Evolutionary conservation across 1,139 yeast genomes (phyloP).

Genomic region (Yamadazyma jaroonii): DNA sequence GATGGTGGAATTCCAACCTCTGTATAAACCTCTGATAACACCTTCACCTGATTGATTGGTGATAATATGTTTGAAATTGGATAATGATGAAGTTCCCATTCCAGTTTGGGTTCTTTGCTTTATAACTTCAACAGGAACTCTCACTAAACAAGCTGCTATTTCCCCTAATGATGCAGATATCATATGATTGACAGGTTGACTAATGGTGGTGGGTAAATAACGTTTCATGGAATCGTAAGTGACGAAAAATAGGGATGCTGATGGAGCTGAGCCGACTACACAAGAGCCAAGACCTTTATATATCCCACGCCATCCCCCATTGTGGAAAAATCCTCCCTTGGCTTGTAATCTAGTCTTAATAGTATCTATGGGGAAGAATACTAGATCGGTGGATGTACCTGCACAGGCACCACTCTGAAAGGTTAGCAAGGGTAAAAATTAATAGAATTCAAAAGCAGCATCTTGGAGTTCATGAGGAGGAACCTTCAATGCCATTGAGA

Average conservation of each 20-base stretch:
- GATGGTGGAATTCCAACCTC: constrained; percentile 92
- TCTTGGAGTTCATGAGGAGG: too few relatives aligned
- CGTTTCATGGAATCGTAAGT: constrained; percentile 80
- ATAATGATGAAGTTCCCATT: constrained; percentile 47
- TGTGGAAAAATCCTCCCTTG: constrained; percentile 84
- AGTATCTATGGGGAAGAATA: constrained; percentile 95
- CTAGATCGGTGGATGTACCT: constrained; percentile 91
- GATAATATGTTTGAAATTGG: constrained; percentile 58
- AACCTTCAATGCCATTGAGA: neutral
- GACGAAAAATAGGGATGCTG: constrained; percentile 84
- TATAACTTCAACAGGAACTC: constrained; percentile 96
- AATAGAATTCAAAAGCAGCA: too few relatives aligned
- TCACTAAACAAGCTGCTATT: constrained; percentile 83
- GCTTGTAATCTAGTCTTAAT: constrained; percentile 93
- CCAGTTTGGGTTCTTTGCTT: constrained; percentile 92
- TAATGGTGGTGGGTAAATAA: constrained; percentile 8
- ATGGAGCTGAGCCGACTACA: constrained; percentile 92
- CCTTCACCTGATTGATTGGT: constrained; percentile 75
- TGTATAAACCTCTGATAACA: constrained; percentile 68
- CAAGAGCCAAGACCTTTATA: constrained; percentile 93
- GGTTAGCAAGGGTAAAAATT: constrained; percentile 13
- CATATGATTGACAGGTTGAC: constrained; percentile 60
- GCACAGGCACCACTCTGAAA: constrained; percentile 89
- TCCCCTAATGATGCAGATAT: constrained; percentile 86
- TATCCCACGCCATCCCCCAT: constrained; percentile 92